Base-by-base conservation (phyloP, 192 early-diverging fungal genomes). In the Coemansia sp. region DNA sequence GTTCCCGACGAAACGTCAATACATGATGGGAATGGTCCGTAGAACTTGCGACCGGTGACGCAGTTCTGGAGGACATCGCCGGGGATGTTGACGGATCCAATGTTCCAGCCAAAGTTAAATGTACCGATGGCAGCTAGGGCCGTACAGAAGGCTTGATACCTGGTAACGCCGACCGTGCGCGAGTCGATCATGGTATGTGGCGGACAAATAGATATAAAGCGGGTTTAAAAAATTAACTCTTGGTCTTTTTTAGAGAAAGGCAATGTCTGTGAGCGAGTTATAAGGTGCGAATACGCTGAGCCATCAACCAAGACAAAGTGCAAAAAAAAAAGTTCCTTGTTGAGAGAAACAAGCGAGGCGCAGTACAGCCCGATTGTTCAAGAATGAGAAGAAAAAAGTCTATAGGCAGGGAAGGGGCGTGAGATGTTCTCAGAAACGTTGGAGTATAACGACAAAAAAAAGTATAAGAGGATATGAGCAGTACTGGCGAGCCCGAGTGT, bases 101-200 rank as follows among this genome's bases (percentile, higher is more conserved):
- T 86, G 66, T 86, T 86, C 85, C 85, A 86, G 11, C 85, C 85
- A 76, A 86, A 83, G 73, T 86, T 86, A 62, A 86, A 83, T 52
- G 76, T 83, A 49, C 81, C 85, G 33, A 86, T 76, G 29, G 85
- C 77, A 2, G 81, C 85, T 33, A 83, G 75, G 27, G 83, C 46
- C 22, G 85, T 65, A 47, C 85, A 83, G 47, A 80, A 83, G 38
- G 73, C 72, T 63, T 85, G 83, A 60, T 80, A 85, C 24, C 66
- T 74, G 15, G 83, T 85, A 55, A 85, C 70, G 9, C 83, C 83
- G 53, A 80, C 71, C 3, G 79, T 80, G 39, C 83, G 83, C 57
- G 83, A 85, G 49, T 85, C 83, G 61, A 79, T 68, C 81, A 83
- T 83, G 53, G 33, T 55, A 39, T 11, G 18, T 31, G 36, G 33